These are phyloP conservation scores for Zygosaccharomyces kombuchaensis DNA, from an alignment of 805 yeast species.

Conservation along the genomic window DNA sequence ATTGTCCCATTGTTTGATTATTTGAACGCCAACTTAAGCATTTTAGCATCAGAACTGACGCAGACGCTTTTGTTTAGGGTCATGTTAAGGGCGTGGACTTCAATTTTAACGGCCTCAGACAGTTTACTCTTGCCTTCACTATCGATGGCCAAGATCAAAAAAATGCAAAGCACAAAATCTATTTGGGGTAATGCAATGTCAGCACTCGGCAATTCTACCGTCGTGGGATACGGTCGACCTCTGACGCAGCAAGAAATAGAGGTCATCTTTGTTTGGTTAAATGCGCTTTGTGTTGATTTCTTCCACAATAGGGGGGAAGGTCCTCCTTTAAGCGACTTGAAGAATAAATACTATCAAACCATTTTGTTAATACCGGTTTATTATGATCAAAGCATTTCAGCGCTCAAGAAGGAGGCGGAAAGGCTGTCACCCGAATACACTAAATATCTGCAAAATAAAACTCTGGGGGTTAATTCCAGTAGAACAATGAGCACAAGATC, in stretches of 20 bases:
- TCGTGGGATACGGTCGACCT: slow-evolving; percentile 50
- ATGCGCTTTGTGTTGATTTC: slow-evolving; percentile 60
- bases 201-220: slow-evolving; percentile 35
- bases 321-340: slow-evolving; percentile 61
- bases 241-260: slow-evolving; percentile 60
- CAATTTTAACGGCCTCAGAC: slow-evolving; percentile 65
- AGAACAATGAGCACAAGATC: slow-evolving; percentile 35
- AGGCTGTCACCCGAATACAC: slow-evolving; percentile 52
- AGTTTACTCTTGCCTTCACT: slow-evolving; percentile 69
- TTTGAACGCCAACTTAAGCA: slow-evolving; percentile 61
- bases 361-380: slow-evolving; percentile 59
- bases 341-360: slow-evolving; percentile 59
- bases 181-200: slow-evolving; percentile 46
- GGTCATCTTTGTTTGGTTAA: slow-evolving; percentile 66
- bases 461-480: slow-evolving; percentile 25
- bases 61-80: slow-evolving; percentile 54
- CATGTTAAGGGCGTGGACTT: slow-evolving; percentile 78
- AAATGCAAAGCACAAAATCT: slow-evolving; percentile 35
- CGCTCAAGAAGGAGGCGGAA: slow-evolving; percentile 55
- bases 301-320: slow-evolving; percentile 82
- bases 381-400: slow-evolving; percentile 49
- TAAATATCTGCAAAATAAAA: slow-evolving; percentile 42
- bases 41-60: slow-evolving; percentile 57
- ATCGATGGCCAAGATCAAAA: slow-evolving; percentile 38
- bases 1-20: slow-evolving; percentile 71